Base-by-base conservation (phyloP, 163 green algal genomes). In the Coccomyxa subellipsoidea region DNA sequence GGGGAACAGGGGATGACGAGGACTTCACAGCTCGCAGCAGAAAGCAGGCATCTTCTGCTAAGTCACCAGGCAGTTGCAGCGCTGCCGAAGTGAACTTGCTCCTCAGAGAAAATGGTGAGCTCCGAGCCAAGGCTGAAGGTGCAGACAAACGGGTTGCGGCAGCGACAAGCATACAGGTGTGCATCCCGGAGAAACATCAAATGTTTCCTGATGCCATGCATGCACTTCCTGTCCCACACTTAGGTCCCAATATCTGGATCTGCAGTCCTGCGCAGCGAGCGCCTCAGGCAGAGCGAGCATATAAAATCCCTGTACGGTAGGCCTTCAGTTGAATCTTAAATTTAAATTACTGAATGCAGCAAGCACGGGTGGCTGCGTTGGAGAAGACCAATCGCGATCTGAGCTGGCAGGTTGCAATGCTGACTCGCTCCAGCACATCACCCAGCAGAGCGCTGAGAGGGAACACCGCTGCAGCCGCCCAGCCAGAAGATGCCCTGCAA, bases 301-400 rank as follows among this genome's bases (percentile, higher is more conserved):
- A n/a, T n/a, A n/a, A n/a, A n/a, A n/a, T n/a, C n/a, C n/a, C n/a
- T n/a, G n/a, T n/a, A n/a, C n/a, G n/a, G n/a, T n/a, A n/a, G n/a
- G n/a, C n/a, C n/a, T n/a, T n/a, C n/a, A n/a, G n/a, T n/a, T n/a
- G n/a, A n/a, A n/a, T n/a, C n/a, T n/a, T n/a, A n/a, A n/a, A n/a
- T n/a, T n/a, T n/a, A n/a, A n/a, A 35, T 1, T 73, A 35, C 18
- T 38, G 54, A 59, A 15, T 35, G 75, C 75, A 79, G 75, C 75
- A 85, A 7, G 85, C 85, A 27, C 77, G 69, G 47, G 66, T 89
- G 76, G 83, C 78, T 0, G 72, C 80, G 0, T 81, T 90, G 72
- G 84, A 90, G 77, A 90, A 90, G 81, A 73, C 85, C 38, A 90
- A 88, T 75, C 80, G 73, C 9, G 86, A 90, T n/a, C 81, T 90